A percentile compares a stretch with the other conserved stretches of the same genome.
phyloP scores from a whole-genome alignment of 164 flowering plant genomes.

The Tetracentron sinense region DNA sequence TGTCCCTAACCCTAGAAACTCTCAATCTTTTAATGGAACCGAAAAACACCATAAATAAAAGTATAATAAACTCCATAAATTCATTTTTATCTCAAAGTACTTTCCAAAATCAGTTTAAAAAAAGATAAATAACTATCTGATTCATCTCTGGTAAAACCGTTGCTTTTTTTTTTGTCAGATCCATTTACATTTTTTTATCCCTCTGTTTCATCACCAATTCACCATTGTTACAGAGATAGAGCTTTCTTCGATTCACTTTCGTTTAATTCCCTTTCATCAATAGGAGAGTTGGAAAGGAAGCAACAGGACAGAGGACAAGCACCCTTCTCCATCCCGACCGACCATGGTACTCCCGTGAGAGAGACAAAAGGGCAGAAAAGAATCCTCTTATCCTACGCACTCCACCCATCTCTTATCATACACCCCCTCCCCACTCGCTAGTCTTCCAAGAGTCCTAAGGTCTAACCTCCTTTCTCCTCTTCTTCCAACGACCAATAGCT shows the following conservation, averaged over 20 bases:
- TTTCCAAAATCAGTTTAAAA: conserved; percentile 1
- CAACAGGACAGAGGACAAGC: conserved; percentile 11
- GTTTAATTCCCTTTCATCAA: conserved; percentile 30
- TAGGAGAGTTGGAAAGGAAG: conserved; percentile 21
- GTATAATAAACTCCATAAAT: background rate
- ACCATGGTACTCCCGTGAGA: conserved; percentile 81
- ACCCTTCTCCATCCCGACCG: conserved; percentile 42
- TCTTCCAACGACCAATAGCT: conserved; percentile 15
- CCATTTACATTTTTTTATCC: conserved; percentile 4
- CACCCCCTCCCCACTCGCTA: conserved; percentile 8
- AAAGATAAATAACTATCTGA: background rate
- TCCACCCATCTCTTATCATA: conserved; percentile 22
- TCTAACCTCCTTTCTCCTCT: background rate
- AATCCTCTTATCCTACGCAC: conserved; percentile 31
- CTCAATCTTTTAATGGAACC: background rate
- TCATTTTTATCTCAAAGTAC: background rate
- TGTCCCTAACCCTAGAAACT: conserved; percentile 25
- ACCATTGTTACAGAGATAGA: conserved; percentile 2
- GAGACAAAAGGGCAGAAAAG: conserved; percentile 32
- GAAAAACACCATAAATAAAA: background rate
- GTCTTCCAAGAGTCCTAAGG: background rate
- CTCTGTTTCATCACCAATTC: background rate
- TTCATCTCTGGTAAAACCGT: conserved; percentile 6
- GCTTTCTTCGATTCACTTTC: conserved; percentile 18
- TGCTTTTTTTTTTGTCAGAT: background rate